Evolutionary conservation across 2,329 filamentous ascomycete genomes (phyloP).

Genomic region (Colletotrichum sp.): DNA sequence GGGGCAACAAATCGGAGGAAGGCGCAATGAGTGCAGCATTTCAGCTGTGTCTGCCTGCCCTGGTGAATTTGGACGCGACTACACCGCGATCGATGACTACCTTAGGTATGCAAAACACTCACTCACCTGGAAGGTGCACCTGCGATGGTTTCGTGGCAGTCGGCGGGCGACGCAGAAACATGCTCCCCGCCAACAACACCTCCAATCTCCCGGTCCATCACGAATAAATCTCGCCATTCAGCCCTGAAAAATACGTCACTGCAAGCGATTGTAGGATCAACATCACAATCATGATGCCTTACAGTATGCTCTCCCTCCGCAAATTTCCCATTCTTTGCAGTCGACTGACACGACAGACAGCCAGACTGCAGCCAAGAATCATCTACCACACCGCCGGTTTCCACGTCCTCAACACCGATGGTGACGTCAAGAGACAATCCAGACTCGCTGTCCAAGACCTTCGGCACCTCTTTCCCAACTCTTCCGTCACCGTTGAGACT

Average conservation of each 20-base stretch:
- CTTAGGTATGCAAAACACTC: background rate
- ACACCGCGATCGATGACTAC: background rate
- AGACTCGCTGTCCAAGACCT: background rate
- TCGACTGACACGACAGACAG: background rate
- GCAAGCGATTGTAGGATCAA: background rate
- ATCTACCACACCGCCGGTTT: background rate
- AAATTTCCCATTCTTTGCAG: background rate
- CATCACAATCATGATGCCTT: background rate
- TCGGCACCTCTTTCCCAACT: background rate
- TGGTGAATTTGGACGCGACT: background rate
- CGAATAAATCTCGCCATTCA: background rate
- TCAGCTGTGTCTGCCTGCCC: background rate
- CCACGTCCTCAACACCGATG: background rate
- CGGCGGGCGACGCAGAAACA: background rate
- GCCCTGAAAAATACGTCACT: background rate
- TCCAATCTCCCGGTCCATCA: background rate
- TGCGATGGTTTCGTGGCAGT: background rate
- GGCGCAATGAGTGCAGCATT: background rate
- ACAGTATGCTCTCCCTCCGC: background rate
- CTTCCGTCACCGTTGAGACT: background rate
- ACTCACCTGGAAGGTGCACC: background rate
- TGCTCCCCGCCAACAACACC: background rate
- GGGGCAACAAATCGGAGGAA: background rate
- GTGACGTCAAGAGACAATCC: background rate
- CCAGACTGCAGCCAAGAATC: background rate